phyloP scores from a whole-genome alignment of 306 rosid species.

The Malus sieversii region DNA sequence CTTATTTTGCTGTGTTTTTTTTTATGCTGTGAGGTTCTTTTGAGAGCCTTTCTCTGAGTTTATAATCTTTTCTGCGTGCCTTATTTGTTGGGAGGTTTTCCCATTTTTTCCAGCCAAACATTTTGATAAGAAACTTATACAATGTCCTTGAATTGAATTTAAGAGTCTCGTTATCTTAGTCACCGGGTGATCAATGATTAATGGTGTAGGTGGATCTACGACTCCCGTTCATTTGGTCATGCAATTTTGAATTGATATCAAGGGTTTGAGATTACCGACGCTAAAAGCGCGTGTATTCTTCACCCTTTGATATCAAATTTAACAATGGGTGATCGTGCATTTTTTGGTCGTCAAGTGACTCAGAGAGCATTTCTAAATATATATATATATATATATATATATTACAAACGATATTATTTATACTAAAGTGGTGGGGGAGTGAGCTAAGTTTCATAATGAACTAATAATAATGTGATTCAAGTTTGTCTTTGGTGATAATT shows the following conservation, averaged over 20 bases:
- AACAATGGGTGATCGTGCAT: too few species aligned
- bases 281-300: too few species aligned
- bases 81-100: not conserved
- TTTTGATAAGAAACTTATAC: not conserved
- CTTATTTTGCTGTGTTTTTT: not conserved
- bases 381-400: too few species aligned
- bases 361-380: too few species aligned
- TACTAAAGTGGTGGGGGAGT: rapidly evolving
- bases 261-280: not conserved
- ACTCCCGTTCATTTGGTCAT: not conserved
- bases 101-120: not conserved
- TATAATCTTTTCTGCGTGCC: not conserved
- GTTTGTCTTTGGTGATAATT: too few species aligned
- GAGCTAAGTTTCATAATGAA: too few species aligned
- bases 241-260: not conserved
- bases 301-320: too few species aligned
- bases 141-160: not conserved
- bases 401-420: too few species aligned
- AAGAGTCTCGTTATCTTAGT: too few species aligned
- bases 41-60: not conserved
- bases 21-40: not conserved
- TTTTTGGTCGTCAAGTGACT: not conserved
- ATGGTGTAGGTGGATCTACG: not conserved
- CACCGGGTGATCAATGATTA: not conserved
- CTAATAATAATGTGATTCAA: too few species aligned